Conservation (phyloP, 225 moss, liverwort and hornwort species). For the Polytrichum formosum region DNA sequence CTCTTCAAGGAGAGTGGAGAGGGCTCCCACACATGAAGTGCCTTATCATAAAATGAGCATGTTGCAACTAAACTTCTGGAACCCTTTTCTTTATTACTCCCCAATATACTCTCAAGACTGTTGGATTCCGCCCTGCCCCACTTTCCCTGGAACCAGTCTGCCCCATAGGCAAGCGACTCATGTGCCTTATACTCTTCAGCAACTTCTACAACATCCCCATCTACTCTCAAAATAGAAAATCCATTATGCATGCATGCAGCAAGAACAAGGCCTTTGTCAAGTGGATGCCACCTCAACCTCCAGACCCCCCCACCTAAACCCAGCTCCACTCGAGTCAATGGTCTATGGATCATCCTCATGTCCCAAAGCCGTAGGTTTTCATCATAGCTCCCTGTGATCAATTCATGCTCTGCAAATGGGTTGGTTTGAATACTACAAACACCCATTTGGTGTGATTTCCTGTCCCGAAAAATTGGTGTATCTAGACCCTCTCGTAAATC, state of each 20-base stretch:
- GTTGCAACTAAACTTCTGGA: conserved; percentile 48
- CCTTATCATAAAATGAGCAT: conserved; percentile 85
- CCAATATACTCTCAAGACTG: not conserved
- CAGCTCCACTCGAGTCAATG: conserved; percentile 28
- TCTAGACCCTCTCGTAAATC: conserved; percentile 47
- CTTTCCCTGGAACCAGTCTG: conserved; percentile 70
- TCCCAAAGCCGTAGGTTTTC: conserved; percentile 74
- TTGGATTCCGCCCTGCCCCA: conserved; percentile 17
- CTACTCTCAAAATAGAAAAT: conserved; percentile 52
- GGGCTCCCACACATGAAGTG: conserved; percentile 80
- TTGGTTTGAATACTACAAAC: conserved; percentile 77
- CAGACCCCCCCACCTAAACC: conserved; percentile 88
- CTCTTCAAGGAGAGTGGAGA: conserved; percentile 16
- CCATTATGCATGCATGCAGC: conserved; percentile 96
- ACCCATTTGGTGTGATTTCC: conserved; percentile 73
- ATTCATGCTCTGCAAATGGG: conserved; percentile 42
- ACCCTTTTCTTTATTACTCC: not conserved
- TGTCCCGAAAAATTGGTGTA: conserved; percentile 53
- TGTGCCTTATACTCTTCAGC: conserved; percentile 69
- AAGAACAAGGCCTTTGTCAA: conserved; percentile 35
- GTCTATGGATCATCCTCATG: conserved; percentile 51
- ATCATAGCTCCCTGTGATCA: conserved; percentile 85
- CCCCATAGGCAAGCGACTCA: conserved; percentile 72
- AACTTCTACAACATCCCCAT: conserved; percentile 32
- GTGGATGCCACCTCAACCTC: conserved; percentile 91